These are phyloP conservation scores for Loxodes magnus DNA, from an alignment of 73 alveolate species.

Conservation along the genomic window DNA sequence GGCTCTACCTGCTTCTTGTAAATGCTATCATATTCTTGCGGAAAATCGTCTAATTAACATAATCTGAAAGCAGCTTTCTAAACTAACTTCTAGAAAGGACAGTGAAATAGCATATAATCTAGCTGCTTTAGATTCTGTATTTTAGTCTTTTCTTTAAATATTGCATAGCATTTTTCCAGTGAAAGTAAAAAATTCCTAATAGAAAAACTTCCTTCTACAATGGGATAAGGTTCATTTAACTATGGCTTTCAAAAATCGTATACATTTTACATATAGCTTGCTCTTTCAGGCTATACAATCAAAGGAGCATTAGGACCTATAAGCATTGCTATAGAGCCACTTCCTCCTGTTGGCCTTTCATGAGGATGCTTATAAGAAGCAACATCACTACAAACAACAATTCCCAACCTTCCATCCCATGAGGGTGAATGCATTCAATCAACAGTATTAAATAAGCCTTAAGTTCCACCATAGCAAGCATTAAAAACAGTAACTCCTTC, in stretches of 20 bases:
- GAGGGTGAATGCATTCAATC: slow-evolving; percentile 83
- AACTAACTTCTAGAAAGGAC: too few species aligned
- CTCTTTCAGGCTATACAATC: slow-evolving; percentile 69
- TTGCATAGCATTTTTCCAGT: slow-evolving; percentile 54
- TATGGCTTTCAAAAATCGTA: slow-evolving; percentile 96
- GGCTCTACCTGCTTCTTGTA: too few species aligned
- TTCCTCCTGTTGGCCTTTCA: slow-evolving; percentile 98
- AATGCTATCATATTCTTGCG: too few species aligned
- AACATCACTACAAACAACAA: slow-evolving; percentile 87
- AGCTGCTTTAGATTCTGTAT: too few species aligned
- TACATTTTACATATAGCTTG: slow-evolving; percentile 76
- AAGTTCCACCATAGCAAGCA: slow-evolving; percentile 98
- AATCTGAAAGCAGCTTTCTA: too few species aligned
- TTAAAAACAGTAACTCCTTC: slow-evolving; percentile 94
- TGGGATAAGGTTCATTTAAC: slow-evolving; percentile 84
- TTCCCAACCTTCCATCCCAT: slow-evolving; percentile 93
- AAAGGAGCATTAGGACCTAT: slow-evolving; percentile 89
- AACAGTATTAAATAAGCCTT: slow-evolving; percentile 90
- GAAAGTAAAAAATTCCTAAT: slow-evolving; percentile 73
- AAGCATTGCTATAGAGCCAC: slow-evolving; percentile 87
- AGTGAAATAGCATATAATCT: too few species aligned
- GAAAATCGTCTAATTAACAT: too few species aligned
- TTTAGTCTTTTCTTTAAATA: slow-evolving; percentile 54
- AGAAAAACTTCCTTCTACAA: slow-evolving; percentile 90
- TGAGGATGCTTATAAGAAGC: slow-evolving; percentile 93